Percentiles rank a stretch among this genome's conserved stretches.
Evolutionary conservation across 202 grass and related monocot genomes (phyloP).

Genomic region (Bolboschoenoplectus hybrid): DNA sequence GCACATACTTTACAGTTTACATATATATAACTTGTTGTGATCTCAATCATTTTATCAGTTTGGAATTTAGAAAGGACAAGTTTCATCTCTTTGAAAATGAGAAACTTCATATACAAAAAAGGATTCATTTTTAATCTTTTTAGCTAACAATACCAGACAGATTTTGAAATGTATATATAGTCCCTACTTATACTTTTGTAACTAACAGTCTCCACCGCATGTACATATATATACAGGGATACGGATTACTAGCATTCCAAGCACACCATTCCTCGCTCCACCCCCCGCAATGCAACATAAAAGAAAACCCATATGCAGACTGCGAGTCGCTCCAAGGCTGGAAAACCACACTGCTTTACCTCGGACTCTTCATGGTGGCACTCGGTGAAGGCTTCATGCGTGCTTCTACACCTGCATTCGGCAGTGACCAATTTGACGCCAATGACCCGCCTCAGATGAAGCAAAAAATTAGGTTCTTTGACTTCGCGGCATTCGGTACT

Average conservation of each 20-base stretch:
- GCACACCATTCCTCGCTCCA: slow-evolving; percentile 55
- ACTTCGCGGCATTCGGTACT: slow-evolving; percentile 28
- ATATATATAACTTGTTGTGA: background rate
- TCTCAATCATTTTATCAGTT: background rate
- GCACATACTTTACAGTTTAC: background rate
- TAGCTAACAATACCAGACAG: background rate
- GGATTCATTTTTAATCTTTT: background rate
- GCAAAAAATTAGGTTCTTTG: slow-evolving; percentile 35
- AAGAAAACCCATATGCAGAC: slow-evolving; percentile 33
- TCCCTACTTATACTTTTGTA: background rate
- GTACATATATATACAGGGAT: slow-evolving; percentile 44
- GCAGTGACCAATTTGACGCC: slow-evolving; percentile 33
- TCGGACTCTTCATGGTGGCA: slow-evolving; percentile 38
- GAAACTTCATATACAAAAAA: background rate
- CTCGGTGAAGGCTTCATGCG: slow-evolving; percentile 39
- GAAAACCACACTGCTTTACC: slow-evolving; percentile 31
- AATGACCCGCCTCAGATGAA: background rate
- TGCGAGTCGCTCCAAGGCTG: slow-evolving; percentile 25
- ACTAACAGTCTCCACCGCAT: slow-evolving; percentile 15
- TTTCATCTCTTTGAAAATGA: background rate
- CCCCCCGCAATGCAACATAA: slow-evolving; percentile 50
- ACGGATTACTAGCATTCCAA: slow-evolving; percentile 68
- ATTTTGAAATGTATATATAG: background rate
- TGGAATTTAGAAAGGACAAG: background rate
- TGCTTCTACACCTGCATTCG: slow-evolving; percentile 33